Base-by-base conservation (phyloP, 495 filamentous ascomycete genomes). In the Cercophora newfieldiana region DNA sequence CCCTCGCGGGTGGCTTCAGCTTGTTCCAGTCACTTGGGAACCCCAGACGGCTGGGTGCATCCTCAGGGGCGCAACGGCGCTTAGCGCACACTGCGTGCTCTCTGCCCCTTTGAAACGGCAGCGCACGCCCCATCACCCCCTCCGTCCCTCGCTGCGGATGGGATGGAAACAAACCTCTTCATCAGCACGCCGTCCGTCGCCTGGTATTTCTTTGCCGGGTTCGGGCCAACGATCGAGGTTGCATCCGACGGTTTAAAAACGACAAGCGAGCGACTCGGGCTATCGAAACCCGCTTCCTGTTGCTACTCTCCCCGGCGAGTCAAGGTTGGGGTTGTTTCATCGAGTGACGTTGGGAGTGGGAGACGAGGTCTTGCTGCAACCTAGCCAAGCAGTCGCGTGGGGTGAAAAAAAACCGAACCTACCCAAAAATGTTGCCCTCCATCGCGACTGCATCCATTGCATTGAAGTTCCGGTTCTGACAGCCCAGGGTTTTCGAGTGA, bases 31-130 rank as follows among this genome's bases (percentile, higher is more conserved):
- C 67, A 64, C 72, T 65, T 75, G 72, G 73, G 73, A 71, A 57
- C 60, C 68, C 69, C 75, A 64, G 66, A 70, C 73, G 71, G 73
- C 70, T 75, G 72, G 75, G 71, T 66, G 72, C 75, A 72, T 62
- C 47, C 51, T 57, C 64, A 65, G 72, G 72, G 72, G 68, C 70
- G 66, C 65, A 74, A 74, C 69, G 71, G 69, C 71, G 71, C 69
- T 60, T 68, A 70, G 69, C 63, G 66, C 51, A 57, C 54, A 26
- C 1, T 31, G 56, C 56, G 28, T 31, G 16, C 37, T 22, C 37
- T 25, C 57, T 12, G 24, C 58, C 58, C 60, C 44, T 59, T 50
- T 37, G 19, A 56, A 69, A 67, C 71, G 56, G 69, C 49, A n/a
- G n/a, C n/a, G n/a, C 25, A 16, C 37, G 59, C 8, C 58, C 49